phyloP scores from a whole-genome alignment of 2,329 filamentous ascomycete species.

The Botrytis galanthina region DNA sequence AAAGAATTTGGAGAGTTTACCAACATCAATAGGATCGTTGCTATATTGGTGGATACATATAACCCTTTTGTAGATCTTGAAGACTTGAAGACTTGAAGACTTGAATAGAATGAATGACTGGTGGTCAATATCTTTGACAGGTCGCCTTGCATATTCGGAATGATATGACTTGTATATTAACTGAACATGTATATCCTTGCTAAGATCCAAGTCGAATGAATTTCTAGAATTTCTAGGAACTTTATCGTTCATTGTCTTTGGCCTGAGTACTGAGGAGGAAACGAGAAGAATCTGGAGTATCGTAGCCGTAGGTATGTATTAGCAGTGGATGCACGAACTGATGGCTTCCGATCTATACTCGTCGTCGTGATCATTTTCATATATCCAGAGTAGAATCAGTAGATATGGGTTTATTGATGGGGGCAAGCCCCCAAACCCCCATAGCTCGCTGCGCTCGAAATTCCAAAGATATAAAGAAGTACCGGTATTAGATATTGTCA shows the following conservation, averaged over 20 bases:
- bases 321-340: not conserved
- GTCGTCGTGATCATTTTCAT: not conserved
- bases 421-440: conserved; percentile 12
- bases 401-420: not conserved
- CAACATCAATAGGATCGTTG: not conserved
- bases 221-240: not conserved
- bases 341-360: not conserved
- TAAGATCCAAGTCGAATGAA: not conserved
- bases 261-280: not conserved
- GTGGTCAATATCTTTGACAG: not conserved
- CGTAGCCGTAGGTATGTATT: too few relatives aligned
- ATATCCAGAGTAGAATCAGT: not conserved
- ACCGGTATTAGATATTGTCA: not conserved
- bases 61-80: not conserved
- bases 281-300: not conserved
- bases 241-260: not conserved
- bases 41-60: not conserved
- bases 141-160: not conserved
- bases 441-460: conserved; percentile 10
- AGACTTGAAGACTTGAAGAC: not conserved
- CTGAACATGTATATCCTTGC: not conserved
- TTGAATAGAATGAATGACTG: not conserved
- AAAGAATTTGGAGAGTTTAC: not conserved
- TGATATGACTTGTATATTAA: not conserved
- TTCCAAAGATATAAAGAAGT: not conserved